A percentile compares a stretch with the other conserved stretches of the same genome.
These are phyloP conservation scores for Arachnomyces sp. DNA, from an alignment of 2,329 filamentous ascomycete species.

Conservation along the genomic window DNA sequence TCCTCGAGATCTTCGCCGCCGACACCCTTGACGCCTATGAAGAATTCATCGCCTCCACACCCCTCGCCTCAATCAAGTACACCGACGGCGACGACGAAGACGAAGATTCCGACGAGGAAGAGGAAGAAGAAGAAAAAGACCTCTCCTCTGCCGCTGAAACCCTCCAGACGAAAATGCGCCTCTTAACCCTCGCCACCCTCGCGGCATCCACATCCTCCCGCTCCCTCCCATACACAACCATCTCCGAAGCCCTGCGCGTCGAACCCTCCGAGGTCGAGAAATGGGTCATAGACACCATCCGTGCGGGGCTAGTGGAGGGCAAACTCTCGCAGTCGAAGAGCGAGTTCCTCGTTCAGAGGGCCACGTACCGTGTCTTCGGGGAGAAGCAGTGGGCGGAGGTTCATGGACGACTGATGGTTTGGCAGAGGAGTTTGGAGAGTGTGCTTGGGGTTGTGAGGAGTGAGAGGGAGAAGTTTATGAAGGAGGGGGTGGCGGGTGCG, in stretches of 20 bases:
- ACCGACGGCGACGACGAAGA: too few relatives aligned
- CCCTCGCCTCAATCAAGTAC: constrained; percentile 53
- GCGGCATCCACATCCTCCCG: constrained; percentile 75
- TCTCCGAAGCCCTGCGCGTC: constrained; percentile 77
- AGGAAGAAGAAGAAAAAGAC: constrained; percentile 38
- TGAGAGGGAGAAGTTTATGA: constrained; percentile 71
- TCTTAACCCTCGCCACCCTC: constrained; percentile 84
- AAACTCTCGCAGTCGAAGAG: constrained; percentile 89
- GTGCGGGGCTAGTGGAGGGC: constrained; percentile 88
- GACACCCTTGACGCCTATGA: constrained; percentile 93
- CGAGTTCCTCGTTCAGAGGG: constrained; percentile 91
- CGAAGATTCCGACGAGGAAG: constrained; percentile 28
- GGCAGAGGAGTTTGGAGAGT: constrained; percentile 70
- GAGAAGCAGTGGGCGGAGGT: constrained; percentile 98
- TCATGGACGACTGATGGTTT: constrained; percentile 79
- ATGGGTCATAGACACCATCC: constrained; percentile 98
- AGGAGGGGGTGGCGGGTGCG: constrained; percentile 59
- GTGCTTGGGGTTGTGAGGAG: constrained; percentile 70
- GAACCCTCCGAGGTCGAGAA: constrained; percentile 80
- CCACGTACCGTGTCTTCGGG: constrained; percentile 92
- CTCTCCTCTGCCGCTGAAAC: constrained; percentile 67
- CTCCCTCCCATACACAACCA: constrained; percentile 79
- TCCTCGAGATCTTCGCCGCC: constrained; percentile 90
- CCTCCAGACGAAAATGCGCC: constrained; percentile 89
- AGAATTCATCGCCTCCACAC: constrained; percentile 68